These are phyloP conservation scores for Penicillium canariense DNA, from an alignment of 495 filamentous ascomycete genomes.

Conservation along the genomic window DNA sequence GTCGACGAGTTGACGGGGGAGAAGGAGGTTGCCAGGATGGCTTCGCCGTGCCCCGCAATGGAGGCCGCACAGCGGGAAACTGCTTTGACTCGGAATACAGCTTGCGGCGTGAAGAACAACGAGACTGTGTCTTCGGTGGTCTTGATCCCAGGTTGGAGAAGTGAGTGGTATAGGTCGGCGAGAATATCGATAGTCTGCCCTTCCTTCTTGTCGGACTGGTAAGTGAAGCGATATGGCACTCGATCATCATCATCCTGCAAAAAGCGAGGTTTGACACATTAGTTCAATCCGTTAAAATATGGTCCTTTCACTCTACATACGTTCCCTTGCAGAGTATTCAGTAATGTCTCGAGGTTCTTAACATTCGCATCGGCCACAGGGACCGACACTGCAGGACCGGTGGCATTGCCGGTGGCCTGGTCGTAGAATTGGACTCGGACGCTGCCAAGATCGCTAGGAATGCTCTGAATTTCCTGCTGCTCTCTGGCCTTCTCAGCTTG, in stretches of 20 bases:
- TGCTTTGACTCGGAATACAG: constrained; percentile 90
- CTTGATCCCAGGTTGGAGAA: constrained; percentile 61
- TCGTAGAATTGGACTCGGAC: constrained; percentile 88
- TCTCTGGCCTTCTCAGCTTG: constrained; percentile 66
- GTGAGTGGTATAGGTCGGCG: constrained; percentile 70
- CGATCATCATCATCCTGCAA: constrained; percentile 69
- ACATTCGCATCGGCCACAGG: constrained; percentile 82
- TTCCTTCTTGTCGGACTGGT: constrained; percentile 56
- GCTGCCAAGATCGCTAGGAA: constrained; percentile 70
- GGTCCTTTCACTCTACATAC: constrained; percentile 47
- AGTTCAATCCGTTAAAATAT: not conserved
- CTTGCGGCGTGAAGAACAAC: constrained; percentile 84
- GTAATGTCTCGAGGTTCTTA: constrained; percentile 85
- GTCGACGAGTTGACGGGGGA: constrained; percentile 76
- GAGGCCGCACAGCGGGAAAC: constrained; percentile 86
- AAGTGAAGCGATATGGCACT: constrained; percentile 85
- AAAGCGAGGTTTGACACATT: not conserved
- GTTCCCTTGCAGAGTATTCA: constrained; percentile 84
- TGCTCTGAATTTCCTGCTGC: constrained; percentile 73
- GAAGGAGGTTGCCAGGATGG: constrained; percentile 86
- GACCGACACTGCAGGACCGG: constrained; percentile 70
- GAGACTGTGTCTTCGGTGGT: constrained; percentile 73
- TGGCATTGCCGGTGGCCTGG: constrained; percentile 67
- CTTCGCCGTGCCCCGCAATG: constrained; percentile 87
- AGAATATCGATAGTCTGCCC: constrained; percentile 57